Conservation (phyloP, 2,329 filamentous ascomycete genomes). For the Penicillium sp. region DNA sequence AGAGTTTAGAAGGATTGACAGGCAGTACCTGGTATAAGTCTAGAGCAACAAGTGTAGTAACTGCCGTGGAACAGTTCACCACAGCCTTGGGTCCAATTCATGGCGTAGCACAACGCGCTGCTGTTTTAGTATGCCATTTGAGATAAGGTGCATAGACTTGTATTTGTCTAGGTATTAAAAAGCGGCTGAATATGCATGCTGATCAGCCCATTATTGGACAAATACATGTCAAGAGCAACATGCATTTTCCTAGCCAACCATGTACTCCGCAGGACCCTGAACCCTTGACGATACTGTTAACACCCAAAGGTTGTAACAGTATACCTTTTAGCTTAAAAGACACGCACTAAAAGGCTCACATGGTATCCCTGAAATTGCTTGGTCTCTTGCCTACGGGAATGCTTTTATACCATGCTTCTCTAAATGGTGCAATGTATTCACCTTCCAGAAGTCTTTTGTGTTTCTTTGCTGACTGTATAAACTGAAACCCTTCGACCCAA, state of each 20-base stretch:
- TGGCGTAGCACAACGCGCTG: background rate
- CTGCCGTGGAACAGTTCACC: background rate
- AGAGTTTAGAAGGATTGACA: background rate
- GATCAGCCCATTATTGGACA: background rate
- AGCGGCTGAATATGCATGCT: background rate
- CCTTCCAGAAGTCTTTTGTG: background rate
- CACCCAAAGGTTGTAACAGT: background rate
- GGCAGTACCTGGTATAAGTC: background rate
- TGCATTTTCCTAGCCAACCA: background rate
- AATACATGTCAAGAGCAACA: background rate
- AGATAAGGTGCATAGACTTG: background rate
- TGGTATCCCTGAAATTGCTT: conserved; percentile 1
- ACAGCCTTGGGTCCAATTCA: background rate
- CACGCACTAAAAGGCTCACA: conserved; percentile 1
- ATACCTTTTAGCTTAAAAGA: conserved; percentile 1
- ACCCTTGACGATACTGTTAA: background rate
- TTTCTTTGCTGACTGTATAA: conserved; percentile 9
- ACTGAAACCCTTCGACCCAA: background rate
- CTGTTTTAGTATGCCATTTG: background rate
- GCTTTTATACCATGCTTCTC: background rate
- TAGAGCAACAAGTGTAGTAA: background rate
- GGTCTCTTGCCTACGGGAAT: background rate
- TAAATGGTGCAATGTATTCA: background rate
- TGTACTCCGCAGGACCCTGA: background rate
- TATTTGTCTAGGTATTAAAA: no score